Percentiles rank a stretch among this genome's conserved stretches.
Conservation (phyloP, 352 stramenopile species). For the Phytophthora sansomeana region DNA sequence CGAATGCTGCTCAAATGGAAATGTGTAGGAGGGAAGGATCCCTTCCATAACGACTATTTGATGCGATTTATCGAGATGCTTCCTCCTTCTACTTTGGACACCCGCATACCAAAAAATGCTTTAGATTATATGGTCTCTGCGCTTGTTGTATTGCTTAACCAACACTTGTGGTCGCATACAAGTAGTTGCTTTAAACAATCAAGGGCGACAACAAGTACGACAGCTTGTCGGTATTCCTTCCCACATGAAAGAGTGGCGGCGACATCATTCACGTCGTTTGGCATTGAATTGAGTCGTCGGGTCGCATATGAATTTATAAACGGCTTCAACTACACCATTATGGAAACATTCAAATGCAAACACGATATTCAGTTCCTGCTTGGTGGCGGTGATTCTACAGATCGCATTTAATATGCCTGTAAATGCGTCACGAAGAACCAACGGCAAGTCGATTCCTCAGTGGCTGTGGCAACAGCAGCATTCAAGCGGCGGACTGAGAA, state of each 20-base stretch:
- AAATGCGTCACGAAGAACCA: no score
- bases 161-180: slow-evolving; percentile 4
- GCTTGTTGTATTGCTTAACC: slow-evolving; percentile 4
- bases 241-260: neutral
- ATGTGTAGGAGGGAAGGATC: neutral
- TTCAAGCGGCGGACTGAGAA: no score
- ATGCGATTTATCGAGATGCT: neutral
- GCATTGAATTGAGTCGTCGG: no score
- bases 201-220: neutral
- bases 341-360: no score
- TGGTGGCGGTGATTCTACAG: no score
- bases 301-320: no score
- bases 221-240: neutral
- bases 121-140: slow-evolving; percentile 11
- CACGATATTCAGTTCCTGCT: no score
- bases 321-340: no score
- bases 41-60: neutral
- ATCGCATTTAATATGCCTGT: no score
- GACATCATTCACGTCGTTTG: neutral
- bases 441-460: no score
- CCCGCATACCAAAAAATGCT: neutral
- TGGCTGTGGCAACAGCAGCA: no score
- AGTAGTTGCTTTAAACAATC: slow-evolving; percentile 6
- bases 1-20: neutral
- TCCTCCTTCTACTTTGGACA: neutral